phyloP scores from a whole-genome alignment of 176 grass and related monocot genomes.

The Triticum dicoccoides region DNA sequence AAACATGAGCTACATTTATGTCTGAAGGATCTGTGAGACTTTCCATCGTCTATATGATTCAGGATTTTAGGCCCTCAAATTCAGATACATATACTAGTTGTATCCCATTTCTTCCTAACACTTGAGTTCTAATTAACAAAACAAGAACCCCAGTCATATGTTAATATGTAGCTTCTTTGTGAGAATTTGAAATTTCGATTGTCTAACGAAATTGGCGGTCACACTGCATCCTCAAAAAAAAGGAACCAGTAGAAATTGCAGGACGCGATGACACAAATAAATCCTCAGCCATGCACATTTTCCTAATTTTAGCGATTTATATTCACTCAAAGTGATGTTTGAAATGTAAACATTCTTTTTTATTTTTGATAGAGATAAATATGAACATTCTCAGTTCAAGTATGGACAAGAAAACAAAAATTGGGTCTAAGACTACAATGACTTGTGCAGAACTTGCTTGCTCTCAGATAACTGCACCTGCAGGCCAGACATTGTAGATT shows the following conservation, averaged over 20 bases:
- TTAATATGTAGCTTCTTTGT: neutral
- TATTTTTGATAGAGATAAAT: neutral
- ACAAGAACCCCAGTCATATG: neutral
- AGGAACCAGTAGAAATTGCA: neutral
- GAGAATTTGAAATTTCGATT: neutral
- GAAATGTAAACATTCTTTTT: too few species aligned
- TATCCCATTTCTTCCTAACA: neutral
- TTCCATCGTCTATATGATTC: neutral
- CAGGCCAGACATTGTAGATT: neutral
- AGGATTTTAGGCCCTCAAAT: neutral
- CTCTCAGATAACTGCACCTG: neutral
- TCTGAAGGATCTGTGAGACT: neutral
- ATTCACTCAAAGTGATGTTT: neutral
- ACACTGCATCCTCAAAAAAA: too few species aligned
- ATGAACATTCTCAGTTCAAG: neutral
- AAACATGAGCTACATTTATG: neutral
- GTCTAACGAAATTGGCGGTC: neutral
- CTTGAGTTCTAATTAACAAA: constrained; percentile 8
- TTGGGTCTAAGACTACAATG: neutral
- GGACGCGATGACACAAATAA: neutral
- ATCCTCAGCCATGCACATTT: neutral
- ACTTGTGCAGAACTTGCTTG: neutral
- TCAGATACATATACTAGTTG: neutral
- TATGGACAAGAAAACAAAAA: neutral
- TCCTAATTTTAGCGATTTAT: neutral